Evolutionary conservation across 805 yeast genomes (phyloP).

Genomic region (Teunomyces kruisii): DNA sequence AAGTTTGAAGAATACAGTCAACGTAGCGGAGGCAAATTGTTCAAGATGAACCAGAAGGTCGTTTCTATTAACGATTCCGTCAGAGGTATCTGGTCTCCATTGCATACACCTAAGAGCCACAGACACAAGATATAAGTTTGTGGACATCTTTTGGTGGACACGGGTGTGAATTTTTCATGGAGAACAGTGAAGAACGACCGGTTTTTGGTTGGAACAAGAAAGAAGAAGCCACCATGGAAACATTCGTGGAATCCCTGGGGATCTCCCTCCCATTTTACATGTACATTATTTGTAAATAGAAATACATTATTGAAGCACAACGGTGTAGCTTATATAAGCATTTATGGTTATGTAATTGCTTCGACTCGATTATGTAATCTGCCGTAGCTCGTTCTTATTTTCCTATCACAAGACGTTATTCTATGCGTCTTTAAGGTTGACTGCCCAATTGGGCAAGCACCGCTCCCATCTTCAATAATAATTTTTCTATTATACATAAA

Average conservation of each 20-base stretch:
- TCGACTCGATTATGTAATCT: background rate
- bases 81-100: conserved; percentile 97
- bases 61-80: conserved; percentile 77
- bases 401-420: too few species aligned
- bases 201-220: too few species aligned
- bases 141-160: too few species aligned
- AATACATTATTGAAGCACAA: background rate
- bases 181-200: too few species aligned
- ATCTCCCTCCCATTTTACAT: background rate
- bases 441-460: too few species aligned
- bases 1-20: conserved; percentile 65
- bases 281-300: conserved; percentile 6
- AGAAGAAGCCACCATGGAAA: background rate
- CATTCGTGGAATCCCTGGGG: background rate
- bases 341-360: too few species aligned
- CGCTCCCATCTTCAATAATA: background rate
- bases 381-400: too few species aligned
- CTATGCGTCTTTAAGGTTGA: too few species aligned
- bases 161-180: too few species aligned
- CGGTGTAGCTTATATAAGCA: too few species aligned
- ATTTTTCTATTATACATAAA: background rate
- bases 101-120: conserved; percentile 59
- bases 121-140: conserved; percentile 36
- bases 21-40: conserved; percentile 65
- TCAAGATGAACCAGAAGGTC: conserved; percentile 71